Evolutionary conservation across 2,329 filamentous ascomycete species (phyloP), one percentile per base, ranked within the genome.

Genomic region (Calonectria pauciramosa): DNA sequence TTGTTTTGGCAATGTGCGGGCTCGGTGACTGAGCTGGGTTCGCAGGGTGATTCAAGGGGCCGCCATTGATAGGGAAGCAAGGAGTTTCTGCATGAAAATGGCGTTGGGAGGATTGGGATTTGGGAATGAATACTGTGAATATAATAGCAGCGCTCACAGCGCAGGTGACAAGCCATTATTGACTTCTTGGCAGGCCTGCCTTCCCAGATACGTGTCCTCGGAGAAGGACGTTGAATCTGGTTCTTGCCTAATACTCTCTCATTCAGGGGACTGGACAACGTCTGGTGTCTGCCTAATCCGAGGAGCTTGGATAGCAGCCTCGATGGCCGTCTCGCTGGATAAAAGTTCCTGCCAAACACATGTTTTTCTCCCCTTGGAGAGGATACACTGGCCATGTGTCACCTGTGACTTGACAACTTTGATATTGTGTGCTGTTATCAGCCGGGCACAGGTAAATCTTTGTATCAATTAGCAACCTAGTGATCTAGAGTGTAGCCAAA

Each of bases 1-100:
- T 78, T 23, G 65, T 83, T 47, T 78, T 83, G 16, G 82, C 77
- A 18, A 83, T 84, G 82, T 74, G 80, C 71, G 76, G 80, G 30
- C 67, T 83, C 30, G 30, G 6, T 2, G 38, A 41, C 26, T 63
- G 56, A 63, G 23, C 34, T 41, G 38, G 16, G 23, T 41, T 23
- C 34, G 13, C 14, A 26, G 20, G 13, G 16, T n/a, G 8, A 26
- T n/a, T 20, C 18, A 16, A 23, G 20, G n/a, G 32, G n/a, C 18
- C 56, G 26, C 28, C 23, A 28, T 63, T 63, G n/a, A 16, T 44
- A 28, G 14, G 9, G 18, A 41, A 63, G 34, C 36, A 34, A 44
- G 36, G 56, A 38, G 56, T 30, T 30, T 41, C 34, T 41, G 32
- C 38, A 63, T 38, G 56, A 38, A 34, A 60, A 60, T 26, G 34